Percentiles rank a stretch among this genome's conserved stretches.
Conservation (phyloP, 208 protist genomes). For the Crithidia bombi region DNA sequence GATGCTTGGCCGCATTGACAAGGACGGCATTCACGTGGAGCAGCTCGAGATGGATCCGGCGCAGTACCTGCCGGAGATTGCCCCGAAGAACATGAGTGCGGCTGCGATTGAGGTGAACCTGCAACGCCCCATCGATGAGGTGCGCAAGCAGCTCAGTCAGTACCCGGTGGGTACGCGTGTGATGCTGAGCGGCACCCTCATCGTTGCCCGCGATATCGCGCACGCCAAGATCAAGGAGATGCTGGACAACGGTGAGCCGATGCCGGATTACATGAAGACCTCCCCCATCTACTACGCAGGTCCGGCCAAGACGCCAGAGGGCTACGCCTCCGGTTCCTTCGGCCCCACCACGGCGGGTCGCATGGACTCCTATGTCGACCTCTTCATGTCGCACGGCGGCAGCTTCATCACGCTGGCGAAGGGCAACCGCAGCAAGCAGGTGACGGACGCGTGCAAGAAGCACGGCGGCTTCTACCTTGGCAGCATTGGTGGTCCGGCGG, state of each 20-base stretch:
- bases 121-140: slow-evolving; percentile 91
- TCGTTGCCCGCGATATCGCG: slow-evolving; percentile 98
- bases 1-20: slow-evolving; percentile 94
- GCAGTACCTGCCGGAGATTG: slow-evolving; percentile 93
- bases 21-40: slow-evolving; percentile 96
- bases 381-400: slow-evolving; percentile 92
- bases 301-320: slow-evolving; percentile 97
- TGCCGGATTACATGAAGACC: slow-evolving; percentile 95
- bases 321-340: slow-evolving; percentile 94
- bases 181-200: slow-evolving; percentile 94
- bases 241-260: slow-evolving; percentile 82
- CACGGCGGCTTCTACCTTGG: slow-evolving; percentile 97
- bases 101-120: slow-evolving; percentile 93
- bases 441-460: slow-evolving; percentile 95
- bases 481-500: slow-evolving; percentile 96
- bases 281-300: slow-evolving; percentile 98
- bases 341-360: slow-evolving; percentile 97
- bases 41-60: slow-evolving; percentile 94
- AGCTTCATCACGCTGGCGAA: slow-evolving; percentile 96
- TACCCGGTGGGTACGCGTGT: slow-evolving; percentile 94
- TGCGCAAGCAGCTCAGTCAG: slow-evolving; percentile 80
- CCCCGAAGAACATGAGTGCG: slow-evolving; percentile 57
- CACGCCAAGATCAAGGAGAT: slow-evolving; percentile 95
- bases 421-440: slow-evolving; percentile 94
- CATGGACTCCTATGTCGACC: slow-evolving; percentile 96